Percentiles rank a stretch among this genome's conserved stretches.
These are phyloP conservation scores for Moringa oleifera DNA, from an alignment of 345 rosid species.

Conservation along the genomic window DNA sequence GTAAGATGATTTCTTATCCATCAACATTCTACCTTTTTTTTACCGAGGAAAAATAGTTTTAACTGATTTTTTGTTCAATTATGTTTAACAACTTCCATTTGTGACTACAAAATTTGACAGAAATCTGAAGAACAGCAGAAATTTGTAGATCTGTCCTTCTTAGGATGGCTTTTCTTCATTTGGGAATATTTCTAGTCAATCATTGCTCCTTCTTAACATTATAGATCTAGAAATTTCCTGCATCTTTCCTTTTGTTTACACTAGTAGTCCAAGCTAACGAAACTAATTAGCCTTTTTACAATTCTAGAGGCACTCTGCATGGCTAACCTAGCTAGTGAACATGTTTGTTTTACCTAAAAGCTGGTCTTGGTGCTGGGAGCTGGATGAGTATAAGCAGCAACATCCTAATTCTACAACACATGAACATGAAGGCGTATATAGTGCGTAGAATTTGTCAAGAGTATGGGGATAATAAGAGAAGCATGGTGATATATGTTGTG, in stretches of 20 bases:
- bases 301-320: not conserved
- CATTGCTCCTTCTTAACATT: too few species aligned
- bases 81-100: too few species aligned
- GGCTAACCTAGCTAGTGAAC: not conserved
- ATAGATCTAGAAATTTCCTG: too few species aligned
- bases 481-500: too few species aligned
- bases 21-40: not conserved
- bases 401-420: not conserved
- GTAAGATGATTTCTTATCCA: constrained; percentile 38
- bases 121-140: not conserved
- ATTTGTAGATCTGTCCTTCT: too few species aligned
- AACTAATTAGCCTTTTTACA: too few species aligned
- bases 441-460: too few species aligned
- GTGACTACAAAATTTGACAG: not conserved
- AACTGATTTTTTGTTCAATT: not conserved
- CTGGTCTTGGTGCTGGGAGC: not conserved
- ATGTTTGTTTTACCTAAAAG: not conserved
- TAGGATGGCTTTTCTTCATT: too few species aligned
- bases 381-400: not conserved
- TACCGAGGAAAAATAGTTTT: not conserved
- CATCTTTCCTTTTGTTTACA: not conserved
- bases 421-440: too few species aligned
- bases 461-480: too few species aligned
- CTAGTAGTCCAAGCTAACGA: not conserved
- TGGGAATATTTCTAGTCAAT: too few species aligned